phyloP scores from a whole-genome alignment of 2,329 filamentous ascomycete species.

The Colletotrichum nymphaeae region DNA sequence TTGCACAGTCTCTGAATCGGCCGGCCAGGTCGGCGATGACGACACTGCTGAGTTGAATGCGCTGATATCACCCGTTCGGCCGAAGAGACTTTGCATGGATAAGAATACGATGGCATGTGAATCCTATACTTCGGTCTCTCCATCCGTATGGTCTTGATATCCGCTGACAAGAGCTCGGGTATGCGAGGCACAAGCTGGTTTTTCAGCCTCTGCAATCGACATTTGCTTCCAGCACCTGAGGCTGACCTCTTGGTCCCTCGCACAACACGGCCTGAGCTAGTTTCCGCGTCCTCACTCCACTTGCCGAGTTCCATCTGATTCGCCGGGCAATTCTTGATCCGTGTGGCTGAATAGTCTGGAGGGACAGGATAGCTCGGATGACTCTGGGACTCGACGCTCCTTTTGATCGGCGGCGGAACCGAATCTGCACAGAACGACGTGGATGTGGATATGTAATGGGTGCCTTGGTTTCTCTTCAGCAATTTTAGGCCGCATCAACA shows the following conservation, averaged over 20 bases:
- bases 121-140: neutral
- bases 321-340: neutral
- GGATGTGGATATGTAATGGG: too few species aligned
- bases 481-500: neutral
- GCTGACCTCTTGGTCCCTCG: conserved; percentile 1
- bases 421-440: neutral
- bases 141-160: neutral
- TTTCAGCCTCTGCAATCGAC: neutral
- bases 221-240: neutral
- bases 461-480: neutral
- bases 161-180: conserved; percentile 4
- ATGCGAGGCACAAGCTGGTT: conserved; percentile 13
- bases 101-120: conserved; percentile 24
- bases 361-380: neutral
- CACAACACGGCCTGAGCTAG: conserved; percentile 21
- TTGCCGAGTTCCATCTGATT: conserved; percentile 20
- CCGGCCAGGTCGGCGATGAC: conserved; percentile 16
- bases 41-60: conserved; percentile 1
- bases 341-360: conserved; percentile 22
- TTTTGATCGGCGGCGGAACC: neutral
- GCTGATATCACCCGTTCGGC: conserved; percentile 18
- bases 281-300: conserved; percentile 8
- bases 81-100: conserved; percentile 1
- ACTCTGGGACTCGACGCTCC: neutral
- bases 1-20: neutral